phyloP scores from a whole-genome alignment of 2,329 filamentous ascomycete genomes.

The Monilinia vaccinii-corymbosi region DNA sequence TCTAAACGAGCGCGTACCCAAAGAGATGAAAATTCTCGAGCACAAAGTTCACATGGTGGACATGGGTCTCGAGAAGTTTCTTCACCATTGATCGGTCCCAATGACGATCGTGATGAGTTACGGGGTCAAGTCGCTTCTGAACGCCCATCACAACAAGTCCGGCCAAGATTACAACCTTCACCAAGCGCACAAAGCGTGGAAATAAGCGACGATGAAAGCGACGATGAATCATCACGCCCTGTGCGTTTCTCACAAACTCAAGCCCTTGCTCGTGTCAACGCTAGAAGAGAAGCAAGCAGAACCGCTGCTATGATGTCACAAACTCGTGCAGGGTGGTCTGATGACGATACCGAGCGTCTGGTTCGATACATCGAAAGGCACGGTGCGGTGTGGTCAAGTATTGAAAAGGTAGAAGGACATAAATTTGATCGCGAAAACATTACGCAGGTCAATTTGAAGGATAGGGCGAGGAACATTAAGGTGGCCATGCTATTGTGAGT shows the following conservation, averaged over 20 bases:
- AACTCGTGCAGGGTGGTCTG: conserved; percentile 29
- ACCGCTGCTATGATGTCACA: background rate
- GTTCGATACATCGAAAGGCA: conserved; percentile 38
- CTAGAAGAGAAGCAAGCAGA: background rate
- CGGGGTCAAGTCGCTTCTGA: background rate
- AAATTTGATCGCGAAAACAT: conserved; percentile 24
- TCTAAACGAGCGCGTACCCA: background rate
- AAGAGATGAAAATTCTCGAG: background rate
- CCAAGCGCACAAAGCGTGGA: background rate
- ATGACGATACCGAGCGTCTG: conserved; percentile 35
- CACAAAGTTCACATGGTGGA: background rate
- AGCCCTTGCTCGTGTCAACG: background rate
- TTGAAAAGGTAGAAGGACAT: conserved; percentile 31
- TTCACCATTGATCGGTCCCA: background rate
- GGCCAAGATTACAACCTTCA: background rate
- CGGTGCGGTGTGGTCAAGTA: conserved; percentile 38
- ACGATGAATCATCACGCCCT: background rate
- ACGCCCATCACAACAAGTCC: background rate
- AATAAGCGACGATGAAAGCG: background rate
- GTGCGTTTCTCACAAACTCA: background rate
- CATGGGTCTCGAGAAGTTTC: background rate
- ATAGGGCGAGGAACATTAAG: conserved; percentile 46
- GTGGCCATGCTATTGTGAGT: conserved; percentile 36
- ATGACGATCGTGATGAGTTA: background rate
- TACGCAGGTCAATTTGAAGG: conserved; percentile 44